Conservation (phyloP, 495 filamentous ascomycete species). For the Xylaria intraflava region DNA sequence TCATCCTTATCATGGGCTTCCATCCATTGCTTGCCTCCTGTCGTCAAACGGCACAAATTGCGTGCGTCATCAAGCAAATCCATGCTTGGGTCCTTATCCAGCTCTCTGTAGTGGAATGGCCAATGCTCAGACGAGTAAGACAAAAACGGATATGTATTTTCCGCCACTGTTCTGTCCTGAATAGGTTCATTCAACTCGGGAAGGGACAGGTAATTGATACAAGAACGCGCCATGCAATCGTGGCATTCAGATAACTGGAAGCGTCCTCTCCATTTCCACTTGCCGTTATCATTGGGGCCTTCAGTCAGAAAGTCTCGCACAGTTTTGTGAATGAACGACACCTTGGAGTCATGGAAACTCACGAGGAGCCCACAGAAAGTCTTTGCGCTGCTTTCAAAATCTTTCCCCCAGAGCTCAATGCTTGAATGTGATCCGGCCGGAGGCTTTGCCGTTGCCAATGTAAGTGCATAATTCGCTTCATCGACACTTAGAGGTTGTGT, state of each 20-base stretch:
- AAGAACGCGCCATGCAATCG: background rate
- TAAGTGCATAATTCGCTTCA: constrained; percentile 14
- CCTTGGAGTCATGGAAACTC: constrained; percentile 24
- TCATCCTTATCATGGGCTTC: too few relatives aligned
- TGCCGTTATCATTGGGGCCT: background rate
- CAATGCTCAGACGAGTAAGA: background rate
- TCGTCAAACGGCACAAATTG: background rate
- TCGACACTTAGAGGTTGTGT: constrained; percentile 21
- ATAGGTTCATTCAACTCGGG: background rate
- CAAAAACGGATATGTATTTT: background rate
- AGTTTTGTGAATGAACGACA: constrained; percentile 39
- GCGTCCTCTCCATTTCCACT: constrained; percentile 12
- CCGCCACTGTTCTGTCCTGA: too few relatives aligned
- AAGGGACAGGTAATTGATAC: background rate
- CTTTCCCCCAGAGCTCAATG: background rate
- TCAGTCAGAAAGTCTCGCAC: constrained; percentile 34
- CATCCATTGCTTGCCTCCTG: too few relatives aligned
- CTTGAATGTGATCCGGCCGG: background rate
- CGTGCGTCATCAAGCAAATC: background rate
- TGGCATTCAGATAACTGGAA: background rate
- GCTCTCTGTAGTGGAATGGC: background rate
- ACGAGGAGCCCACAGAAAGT: constrained; percentile 36
- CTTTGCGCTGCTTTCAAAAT: constrained; percentile 21
- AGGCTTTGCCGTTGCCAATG: background rate
- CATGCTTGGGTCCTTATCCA: background rate